phyloP scores from a whole-genome alignment of 2,329 filamentous ascomycete species.

The Trichophyton simii region DNA sequence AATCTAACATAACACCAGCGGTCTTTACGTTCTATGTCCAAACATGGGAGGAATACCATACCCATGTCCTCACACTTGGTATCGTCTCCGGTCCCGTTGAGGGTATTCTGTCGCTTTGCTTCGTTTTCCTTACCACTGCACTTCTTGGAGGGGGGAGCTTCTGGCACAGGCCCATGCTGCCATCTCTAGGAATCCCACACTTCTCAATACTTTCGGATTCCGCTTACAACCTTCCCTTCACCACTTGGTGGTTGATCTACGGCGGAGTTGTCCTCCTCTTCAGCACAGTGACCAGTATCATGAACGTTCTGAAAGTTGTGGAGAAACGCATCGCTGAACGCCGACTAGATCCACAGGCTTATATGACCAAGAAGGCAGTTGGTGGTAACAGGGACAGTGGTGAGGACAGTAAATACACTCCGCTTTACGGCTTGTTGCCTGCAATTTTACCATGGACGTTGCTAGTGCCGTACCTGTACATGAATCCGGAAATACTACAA shows the following conservation, averaged over 20 bases:
- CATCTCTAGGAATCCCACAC: constrained; percentile 55
- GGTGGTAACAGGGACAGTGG: not conserved
- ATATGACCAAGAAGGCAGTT: not conserved
- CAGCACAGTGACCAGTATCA: constrained; percentile 62
- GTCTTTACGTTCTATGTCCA: constrained; percentile 96
- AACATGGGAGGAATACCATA: constrained; percentile 99
- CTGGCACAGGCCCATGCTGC: constrained; percentile 76
- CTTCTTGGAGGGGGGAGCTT: constrained; percentile 78
- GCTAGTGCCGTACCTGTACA: constrained; percentile 63
- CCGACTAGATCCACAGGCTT: not conserved
- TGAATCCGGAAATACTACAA: constrained; percentile 73
- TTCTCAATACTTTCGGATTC: constrained; percentile 51
- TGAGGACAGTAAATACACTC: constrained; percentile 24
- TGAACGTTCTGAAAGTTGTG: constrained; percentile 74
- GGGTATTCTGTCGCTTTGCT: constrained; percentile 71
- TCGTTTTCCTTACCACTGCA: constrained; percentile 73
- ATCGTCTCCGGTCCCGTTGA: constrained; percentile 91
- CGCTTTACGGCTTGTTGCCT: constrained; percentile 71
- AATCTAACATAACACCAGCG: constrained; percentile 35
- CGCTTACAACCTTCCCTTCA: constrained; percentile 72
- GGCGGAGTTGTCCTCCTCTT: constrained; percentile 68
- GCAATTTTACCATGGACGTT: constrained; percentile 68
- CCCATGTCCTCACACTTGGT: constrained; percentile 84
- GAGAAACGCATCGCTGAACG: constrained; percentile 48
- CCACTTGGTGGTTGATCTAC: constrained; percentile 84